These are phyloP conservation scores for Plasmopara viticola DNA, from an alignment of 352 stramenopile species.

Conservation along the genomic window DNA sequence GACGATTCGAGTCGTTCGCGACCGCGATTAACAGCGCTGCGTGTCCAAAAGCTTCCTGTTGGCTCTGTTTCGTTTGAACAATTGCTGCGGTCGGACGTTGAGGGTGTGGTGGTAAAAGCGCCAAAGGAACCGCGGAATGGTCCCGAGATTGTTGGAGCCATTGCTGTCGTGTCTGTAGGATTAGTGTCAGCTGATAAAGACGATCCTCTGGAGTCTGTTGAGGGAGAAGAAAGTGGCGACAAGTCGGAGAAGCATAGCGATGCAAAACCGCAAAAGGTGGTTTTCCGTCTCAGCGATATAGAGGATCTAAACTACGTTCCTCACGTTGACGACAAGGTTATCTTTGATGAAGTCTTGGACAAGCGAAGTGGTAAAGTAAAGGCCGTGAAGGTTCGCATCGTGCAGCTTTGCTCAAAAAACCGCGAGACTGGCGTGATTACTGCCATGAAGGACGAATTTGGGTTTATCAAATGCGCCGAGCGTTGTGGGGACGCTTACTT, in stretches of 20 bases:
- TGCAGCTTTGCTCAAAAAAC: slow-evolving; percentile 57
- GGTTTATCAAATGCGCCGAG: slow-evolving; percentile 77
- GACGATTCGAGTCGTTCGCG: slow-evolving; percentile 29
- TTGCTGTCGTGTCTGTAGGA: slow-evolving; percentile 18
- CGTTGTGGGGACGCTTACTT: slow-evolving; percentile 68
- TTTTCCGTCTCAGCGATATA: slow-evolving; percentile 54
- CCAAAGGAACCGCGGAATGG: slow-evolving; percentile 63
- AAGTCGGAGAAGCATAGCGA: slow-evolving; percentile 44
- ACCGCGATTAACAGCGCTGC: slow-evolving; percentile 50
- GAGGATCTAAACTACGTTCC: slow-evolving; percentile 63
- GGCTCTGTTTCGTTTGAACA: slow-evolving; percentile 64
- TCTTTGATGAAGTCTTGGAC: slow-evolving; percentile 68
- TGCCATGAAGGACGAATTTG: slow-evolving; percentile 72
- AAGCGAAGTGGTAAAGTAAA: slow-evolving; percentile 54
- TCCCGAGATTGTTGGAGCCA: slow-evolving; percentile 50
- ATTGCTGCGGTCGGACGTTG: slow-evolving; percentile 43
- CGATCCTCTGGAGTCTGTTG: slow-evolving; percentile 1
- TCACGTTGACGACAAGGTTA: slow-evolving; percentile 47
- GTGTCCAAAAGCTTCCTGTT: slow-evolving; percentile 52
- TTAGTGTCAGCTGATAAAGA: background rate
- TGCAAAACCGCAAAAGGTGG: slow-evolving; percentile 22
- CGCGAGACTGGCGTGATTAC: slow-evolving; percentile 63
- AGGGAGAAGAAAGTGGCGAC: slow-evolving; percentile 19
- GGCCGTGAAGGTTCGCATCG: slow-evolving; percentile 53
- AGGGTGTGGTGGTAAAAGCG: slow-evolving; percentile 52